Base-by-base conservation (phyloP, 345 rosid genomes). In the Eucalyptus cloeziana region DNA sequence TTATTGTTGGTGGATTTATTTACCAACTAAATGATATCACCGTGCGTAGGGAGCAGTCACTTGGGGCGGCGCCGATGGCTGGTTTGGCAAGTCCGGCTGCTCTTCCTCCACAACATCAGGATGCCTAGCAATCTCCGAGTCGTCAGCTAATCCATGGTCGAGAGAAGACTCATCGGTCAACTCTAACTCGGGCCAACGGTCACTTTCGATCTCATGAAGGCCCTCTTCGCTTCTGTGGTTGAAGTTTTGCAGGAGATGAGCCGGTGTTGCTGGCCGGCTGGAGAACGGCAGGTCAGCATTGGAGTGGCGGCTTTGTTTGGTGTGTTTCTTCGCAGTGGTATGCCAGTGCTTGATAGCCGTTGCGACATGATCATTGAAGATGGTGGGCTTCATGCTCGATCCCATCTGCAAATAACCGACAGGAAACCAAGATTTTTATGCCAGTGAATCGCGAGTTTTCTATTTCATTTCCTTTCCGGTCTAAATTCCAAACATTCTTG, bases 281-380 rank as follows among this genome's bases (percentile, higher is more conserved):
- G 97, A 92, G 85, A 31, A 30, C 56, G 87, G 88, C 49, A 97
- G 96, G 10, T 87, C 90, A 8, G 91, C 86, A 43, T 86, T 93
- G 0, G 96, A 93, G 62, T 92, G 93, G n/a, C n/a, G 92, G 94
- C 95, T 87, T 33, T 93, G 97, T 91, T 93, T 98, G 6, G 93
- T 90, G 86, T 95, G 92, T 88, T 92, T 95, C 92, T 93, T 96
- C 2, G 99, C 98, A 4, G 92, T 62, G 25, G 87, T 92, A 90
- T 90, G 99, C 99, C 99, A 95, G 69, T 90, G 93, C 91, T 94
- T 96, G 7, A 97, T 87, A 12, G 99, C 97, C 13, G 92, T 71
- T 11, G 97, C 99, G 47, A 96, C 96, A 88, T 93, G 91, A 10
- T 98, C 97, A 37, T 97, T 95, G 89, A 98, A 98, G 69, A 98